Percentiles rank a stretch among this genome's conserved stretches.
These are phyloP conservation scores for Cladorrhinum sp. DNA, from an alignment of 2,329 filamentous ascomycete species.

Conservation along the genomic window DNA sequence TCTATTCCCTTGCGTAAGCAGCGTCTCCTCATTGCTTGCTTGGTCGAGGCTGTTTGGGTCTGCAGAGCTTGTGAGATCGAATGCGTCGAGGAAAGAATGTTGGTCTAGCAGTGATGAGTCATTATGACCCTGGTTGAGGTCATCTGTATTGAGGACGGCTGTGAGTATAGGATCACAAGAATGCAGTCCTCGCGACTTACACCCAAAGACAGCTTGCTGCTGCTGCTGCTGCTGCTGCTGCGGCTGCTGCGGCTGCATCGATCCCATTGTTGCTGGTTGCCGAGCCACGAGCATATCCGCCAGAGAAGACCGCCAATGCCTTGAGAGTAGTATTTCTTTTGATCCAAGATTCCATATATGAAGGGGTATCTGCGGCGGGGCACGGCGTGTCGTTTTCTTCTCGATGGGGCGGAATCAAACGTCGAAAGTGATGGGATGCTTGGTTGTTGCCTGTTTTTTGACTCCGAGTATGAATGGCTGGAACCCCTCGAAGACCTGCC, in stretches of 20 bases:
- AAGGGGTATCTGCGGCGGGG: background rate
- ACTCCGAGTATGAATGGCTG: no score
- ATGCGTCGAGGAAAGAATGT: background rate
- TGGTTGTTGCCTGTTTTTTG: background rate
- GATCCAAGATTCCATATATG: slow-evolving; percentile 1
- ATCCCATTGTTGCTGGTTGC: slow-evolving; percentile 4
- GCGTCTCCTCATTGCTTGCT: background rate
- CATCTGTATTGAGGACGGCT: background rate
- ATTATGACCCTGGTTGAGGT: background rate
- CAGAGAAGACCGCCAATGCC: background rate
- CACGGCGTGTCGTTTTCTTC: background rate
- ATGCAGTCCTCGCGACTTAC: background rate
- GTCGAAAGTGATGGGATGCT: background rate
- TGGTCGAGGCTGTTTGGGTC: background rate
- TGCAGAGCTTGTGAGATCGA: background rate
- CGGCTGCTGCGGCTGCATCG: background rate
- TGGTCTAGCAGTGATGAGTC: background rate
- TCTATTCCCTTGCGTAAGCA: background rate
- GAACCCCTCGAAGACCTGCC: no score
- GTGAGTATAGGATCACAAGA: background rate
- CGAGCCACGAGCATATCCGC: slow-evolving; percentile 8
- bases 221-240: background rate
- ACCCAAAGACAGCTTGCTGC: background rate
- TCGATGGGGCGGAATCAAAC: background rate
- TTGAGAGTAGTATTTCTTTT: background rate